phyloP scores from a whole-genome alignment of 768 basidiomycete species.

The Tremella fuciformis region DNA sequence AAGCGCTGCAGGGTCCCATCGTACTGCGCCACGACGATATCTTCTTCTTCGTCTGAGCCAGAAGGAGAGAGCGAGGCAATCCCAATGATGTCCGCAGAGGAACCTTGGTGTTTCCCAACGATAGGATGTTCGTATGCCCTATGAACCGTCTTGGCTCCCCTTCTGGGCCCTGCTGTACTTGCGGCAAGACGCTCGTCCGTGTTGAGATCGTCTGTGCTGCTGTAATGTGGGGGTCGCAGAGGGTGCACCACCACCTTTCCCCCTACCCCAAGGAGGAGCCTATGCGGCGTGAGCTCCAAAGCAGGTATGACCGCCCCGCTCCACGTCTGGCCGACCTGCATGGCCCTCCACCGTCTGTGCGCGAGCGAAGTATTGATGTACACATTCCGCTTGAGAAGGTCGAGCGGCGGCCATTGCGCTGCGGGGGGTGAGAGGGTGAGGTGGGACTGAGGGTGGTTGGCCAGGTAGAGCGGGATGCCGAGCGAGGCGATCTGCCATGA shows the following conservation, averaged over 20 bases:
- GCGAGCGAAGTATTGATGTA: slow-evolving; percentile 12
- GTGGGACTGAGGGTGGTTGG: slow-evolving; percentile 25
- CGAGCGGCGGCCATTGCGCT: slow-evolving; percentile 18
- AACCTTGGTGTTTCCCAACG: slow-evolving; percentile 17
- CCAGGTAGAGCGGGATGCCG: slow-evolving; percentile 32
- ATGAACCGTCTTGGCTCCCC: slow-evolving; percentile 18
- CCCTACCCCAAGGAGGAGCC: slow-evolving; percentile 31
- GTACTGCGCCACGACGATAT: slow-evolving; percentile 36
- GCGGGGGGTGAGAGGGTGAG: slow-evolving; percentile 17
- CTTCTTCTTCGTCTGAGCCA: not conserved
- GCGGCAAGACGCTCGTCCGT: not conserved
- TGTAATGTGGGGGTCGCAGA: slow-evolving; percentile 3
- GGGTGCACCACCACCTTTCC: slow-evolving; percentile 33
- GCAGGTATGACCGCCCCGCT: slow-evolving; percentile 32
- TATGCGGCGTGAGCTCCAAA: slow-evolving; percentile 22
- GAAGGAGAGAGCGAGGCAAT: slow-evolving; percentile 15
- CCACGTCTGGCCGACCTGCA: slow-evolving; percentile 40
- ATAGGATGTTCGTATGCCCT: slow-evolving; percentile 27
- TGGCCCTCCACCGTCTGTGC: slow-evolving; percentile 26
- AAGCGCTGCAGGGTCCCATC: slow-evolving; percentile 36
- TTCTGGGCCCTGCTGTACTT: not conserved
- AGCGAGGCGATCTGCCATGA: slow-evolving; percentile 22
- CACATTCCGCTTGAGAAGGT: slow-evolving; percentile 20
- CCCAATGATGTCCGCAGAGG: slow-evolving; percentile 36
- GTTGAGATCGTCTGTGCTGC: not conserved